Evolutionary conservation across 2,329 filamentous ascomycete species (phyloP).

Genomic region (Pestalotiopsis sp.): DNA sequence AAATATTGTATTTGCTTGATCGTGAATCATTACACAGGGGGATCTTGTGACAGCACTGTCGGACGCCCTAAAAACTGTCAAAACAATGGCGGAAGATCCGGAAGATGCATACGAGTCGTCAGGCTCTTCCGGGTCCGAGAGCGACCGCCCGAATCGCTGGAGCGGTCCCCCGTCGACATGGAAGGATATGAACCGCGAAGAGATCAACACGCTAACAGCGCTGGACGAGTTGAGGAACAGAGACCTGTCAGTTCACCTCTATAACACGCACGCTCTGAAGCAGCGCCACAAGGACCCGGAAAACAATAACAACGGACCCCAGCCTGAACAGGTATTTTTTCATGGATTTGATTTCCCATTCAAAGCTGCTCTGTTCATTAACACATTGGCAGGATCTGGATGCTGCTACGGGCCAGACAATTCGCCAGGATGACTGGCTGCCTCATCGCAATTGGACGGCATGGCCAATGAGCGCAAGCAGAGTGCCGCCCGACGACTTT

Average conservation of each 20-base stretch:
- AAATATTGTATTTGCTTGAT: too few relatives aligned
- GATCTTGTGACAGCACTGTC: too few relatives aligned
- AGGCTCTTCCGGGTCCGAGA: slow-evolving; percentile 45
- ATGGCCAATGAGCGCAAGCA: slow-evolving; percentile 72
- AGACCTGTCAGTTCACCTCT: slow-evolving; percentile 77
- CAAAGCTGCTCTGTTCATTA: not conserved
- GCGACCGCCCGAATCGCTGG: slow-evolving; percentile 72
- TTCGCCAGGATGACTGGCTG: slow-evolving; percentile 42
- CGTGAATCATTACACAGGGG: not conserved
- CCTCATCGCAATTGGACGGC: slow-evolving; percentile 74
- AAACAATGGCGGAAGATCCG: not conserved
- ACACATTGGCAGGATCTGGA: slow-evolving; percentile 38
- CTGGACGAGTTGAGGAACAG: slow-evolving; percentile 64
- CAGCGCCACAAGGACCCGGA: slow-evolving; percentile 32
- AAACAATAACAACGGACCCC: slow-evolving; percentile 17
- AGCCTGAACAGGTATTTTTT: slow-evolving; percentile 30
- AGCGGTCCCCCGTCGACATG: slow-evolving; percentile 69
- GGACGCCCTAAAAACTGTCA: too few relatives aligned
- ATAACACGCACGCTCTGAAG: slow-evolving; percentile 75
- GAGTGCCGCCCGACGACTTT: slow-evolving; percentile 63
- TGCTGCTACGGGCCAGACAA: slow-evolving; percentile 25
- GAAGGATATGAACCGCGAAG: slow-evolving; percentile 61
- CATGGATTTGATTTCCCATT: not conserved
- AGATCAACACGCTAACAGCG: slow-evolving; percentile 64
- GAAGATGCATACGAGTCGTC: slow-evolving; percentile 30